These are phyloP conservation scores for Aspergillus hiratsukae DNA, from an alignment of 2,329 filamentous ascomycete genomes.

Conservation along the genomic window DNA sequence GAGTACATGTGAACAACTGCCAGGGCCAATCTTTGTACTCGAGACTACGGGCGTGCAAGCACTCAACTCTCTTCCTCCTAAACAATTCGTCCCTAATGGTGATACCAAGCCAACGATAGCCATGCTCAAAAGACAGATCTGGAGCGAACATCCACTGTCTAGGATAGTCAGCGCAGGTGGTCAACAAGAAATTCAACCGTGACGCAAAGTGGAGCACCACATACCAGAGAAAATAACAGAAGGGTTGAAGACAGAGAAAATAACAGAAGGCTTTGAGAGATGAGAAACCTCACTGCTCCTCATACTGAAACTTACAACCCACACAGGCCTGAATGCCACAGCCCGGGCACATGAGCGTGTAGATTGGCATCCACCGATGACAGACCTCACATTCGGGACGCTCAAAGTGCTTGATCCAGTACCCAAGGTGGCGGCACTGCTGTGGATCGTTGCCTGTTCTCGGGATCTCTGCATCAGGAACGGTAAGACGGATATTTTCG, in stretches of 20 bases:
- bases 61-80: not conserved
- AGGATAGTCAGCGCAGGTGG: not conserved
- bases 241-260: no score
- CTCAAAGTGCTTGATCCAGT: constrained; percentile 24
- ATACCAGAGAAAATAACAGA: not conserved
- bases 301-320: constrained; percentile 25
- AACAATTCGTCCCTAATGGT: not conserved
- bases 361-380: constrained; percentile 26
- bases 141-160: not conserved
- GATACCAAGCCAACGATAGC: not conserved
- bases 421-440: constrained; percentile 23
- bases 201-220: not conserved
- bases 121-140: not conserved
- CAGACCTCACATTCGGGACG: constrained; percentile 22
- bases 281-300: not conserved
- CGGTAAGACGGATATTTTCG: constrained; percentile 15
- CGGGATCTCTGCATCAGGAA: constrained; percentile 11
- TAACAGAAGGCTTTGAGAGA: not conserved
- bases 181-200: not conserved
- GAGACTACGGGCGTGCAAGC: not conserved
- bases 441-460: not conserved
- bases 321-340: constrained; percentile 28
- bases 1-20: not conserved
- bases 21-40: not conserved
- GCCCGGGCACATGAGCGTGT: constrained; percentile 23